Evolutionary conservation across 2,329 filamentous ascomycete genomes (phyloP), one percentile per base, ranked within the genome.

Genomic region (Hypoxylon sp.): DNA sequence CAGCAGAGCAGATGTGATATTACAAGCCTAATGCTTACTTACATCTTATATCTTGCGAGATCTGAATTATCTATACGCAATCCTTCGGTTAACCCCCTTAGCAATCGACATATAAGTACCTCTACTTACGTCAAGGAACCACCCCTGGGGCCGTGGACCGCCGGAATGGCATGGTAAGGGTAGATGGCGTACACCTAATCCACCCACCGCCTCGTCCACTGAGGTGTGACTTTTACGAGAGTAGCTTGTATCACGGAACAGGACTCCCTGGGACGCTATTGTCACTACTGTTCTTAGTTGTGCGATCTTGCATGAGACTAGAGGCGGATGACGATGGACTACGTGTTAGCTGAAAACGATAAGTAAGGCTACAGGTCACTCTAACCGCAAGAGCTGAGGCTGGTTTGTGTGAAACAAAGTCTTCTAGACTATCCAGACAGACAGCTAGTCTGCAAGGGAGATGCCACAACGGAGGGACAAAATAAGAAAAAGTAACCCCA

Each of bases 311-410:
- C 60, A 63, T 60, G 41, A 60, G 52, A 55, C 60, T 63, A 52
- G 51, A 57, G 60, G 48, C 38, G 56, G 31, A 63, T 60, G 60
- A 60, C 60, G 60, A 63, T 49, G n/a, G 35, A 47, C 20, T 50
- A 33, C 37, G 33, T 20, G 33, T 49, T 40, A 57, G 47, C 29
- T 54, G 29, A 20, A 53, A 51, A 45, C 49, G 23, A 13, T 48
- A 40, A 46, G 15, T 42, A 43, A 43, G 42, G 38, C 48, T 33
- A 20, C 24, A 5, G 49, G 45, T 48, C 37, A 40, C 37, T 33
- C 26, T 27, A 58, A 38, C n/a, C 6, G 48, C 50, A 17, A 27
- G 20, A 33, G 31, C 46, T 56, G 27, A 37, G 46, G 35, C 17
- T 20, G 20, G 53, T 50, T 43, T 47, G 4, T 37, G 35, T 13